Evolutionary conservation across 768 basidiomycete genomes (phyloP), one percentile per base, ranked within the genome.

Genomic region (Lactarius akahatsu): DNA sequence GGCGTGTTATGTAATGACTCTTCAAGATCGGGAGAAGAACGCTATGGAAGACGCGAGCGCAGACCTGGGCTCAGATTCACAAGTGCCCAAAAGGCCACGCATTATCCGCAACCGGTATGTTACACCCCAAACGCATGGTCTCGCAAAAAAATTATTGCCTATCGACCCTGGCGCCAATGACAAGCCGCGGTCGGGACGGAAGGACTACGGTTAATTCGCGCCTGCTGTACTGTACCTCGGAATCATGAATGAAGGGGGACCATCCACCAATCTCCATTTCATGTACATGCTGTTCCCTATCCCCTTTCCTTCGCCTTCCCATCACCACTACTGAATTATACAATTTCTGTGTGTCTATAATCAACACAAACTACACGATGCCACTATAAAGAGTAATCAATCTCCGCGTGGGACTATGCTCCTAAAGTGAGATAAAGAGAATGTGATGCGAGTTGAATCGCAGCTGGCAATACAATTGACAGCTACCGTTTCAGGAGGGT

Each of bases 401-500:
- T 58, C 45, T 67, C 60, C 57, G 63, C 64, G 55, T 38, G 34
- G 54, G 50, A 54, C n/a, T n/a, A 40, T 26, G 50, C 43, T 54
- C 58, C 23, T 30, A 13, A 61, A 52, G 56, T 47, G 57, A 45
- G 41, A 69, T 72, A 66, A 72, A 68, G 72, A 68, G 72, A 59
- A 72, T 72, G 73, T 66, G 60, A 66, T 73, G 72, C 80, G 83
- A 81, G 81, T 83, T 80, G 80, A 82, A 83, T 84, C 83, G 82
- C 68, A 59, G 40, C 43, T 52, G 69, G 59, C 67, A 63, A 62
- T 55, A 61, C 50, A 52, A 26, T 45, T 34, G 58, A 38, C 16
- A n/a, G n/a, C 41, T 66, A 70, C 40, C 65, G 75, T 76, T 88
- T 92, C 59, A 96, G 92, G 63, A 96, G 82, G 20, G 91, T 92